A percentile compares a stretch with the other conserved stretches of the same genome.
phyloP scores from a whole-genome alignment of 2,329 filamentous ascomycete species.

The Verticillium zaregamsianum region DNA sequence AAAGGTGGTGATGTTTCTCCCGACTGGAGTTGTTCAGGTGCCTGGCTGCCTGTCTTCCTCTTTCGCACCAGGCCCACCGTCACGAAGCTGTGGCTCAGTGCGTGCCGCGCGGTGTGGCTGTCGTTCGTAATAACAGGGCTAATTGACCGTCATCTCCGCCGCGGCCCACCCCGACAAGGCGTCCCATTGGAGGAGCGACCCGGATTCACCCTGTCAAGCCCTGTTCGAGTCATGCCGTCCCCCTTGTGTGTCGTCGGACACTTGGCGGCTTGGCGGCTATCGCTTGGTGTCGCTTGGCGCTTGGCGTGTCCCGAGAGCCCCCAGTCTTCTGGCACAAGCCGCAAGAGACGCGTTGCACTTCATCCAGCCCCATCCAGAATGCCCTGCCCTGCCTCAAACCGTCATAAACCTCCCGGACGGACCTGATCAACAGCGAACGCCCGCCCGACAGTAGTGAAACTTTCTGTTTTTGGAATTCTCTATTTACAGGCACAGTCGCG shows the following conservation, averaged over 20 bases:
- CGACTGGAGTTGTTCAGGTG: not conserved
- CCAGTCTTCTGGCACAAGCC: not conserved
- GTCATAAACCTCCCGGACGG: not conserved
- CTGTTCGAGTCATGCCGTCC: not conserved
- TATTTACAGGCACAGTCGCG: not conserved
- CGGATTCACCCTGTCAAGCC: not conserved
- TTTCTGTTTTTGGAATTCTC: not conserved
- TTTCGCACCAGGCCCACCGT: not conserved
- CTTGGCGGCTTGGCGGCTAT: not conserved
- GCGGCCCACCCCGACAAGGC: not conserved
- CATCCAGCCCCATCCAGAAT: not conserved
- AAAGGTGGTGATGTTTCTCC: not conserved
- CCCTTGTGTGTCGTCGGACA: not conserved
- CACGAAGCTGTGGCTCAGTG: not conserved
- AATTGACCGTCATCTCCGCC: not conserved
- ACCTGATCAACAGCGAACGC: not conserved
- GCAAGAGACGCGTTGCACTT: constrained; percentile 1
- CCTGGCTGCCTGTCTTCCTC: not conserved
- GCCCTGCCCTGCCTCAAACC: not conserved
- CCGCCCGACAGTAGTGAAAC: not conserved
- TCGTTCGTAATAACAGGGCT: not conserved
- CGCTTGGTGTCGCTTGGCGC: not conserved
- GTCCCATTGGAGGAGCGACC: not conserved
- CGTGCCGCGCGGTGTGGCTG: not conserved
- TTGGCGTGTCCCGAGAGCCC: not conserved